A percentile compares a stretch with the other conserved stretches of the same genome.
Conservation (phyloP, 768 basidiomycete genomes). For the Boletus pseudo-olivaceus region DNA sequence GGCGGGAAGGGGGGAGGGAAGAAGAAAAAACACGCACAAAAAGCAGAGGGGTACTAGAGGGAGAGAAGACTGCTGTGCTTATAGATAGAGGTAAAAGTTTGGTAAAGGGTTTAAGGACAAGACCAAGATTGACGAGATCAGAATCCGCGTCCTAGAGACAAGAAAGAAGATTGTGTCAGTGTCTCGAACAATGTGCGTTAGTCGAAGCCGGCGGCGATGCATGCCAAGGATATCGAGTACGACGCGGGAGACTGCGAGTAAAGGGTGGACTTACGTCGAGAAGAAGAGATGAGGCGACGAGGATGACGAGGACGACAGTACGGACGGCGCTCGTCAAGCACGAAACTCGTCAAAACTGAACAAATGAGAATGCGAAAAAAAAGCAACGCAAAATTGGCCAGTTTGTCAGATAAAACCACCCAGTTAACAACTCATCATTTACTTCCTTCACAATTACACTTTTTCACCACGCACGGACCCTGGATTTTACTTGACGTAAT, state of each 20-base stretch:
- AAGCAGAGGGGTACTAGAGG: conserved; percentile 28
- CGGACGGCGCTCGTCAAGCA: conserved; percentile 15
- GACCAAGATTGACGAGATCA: conserved; percentile 34
- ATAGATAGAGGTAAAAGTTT: conserved; percentile 37
- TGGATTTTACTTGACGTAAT: conserved; percentile 9
- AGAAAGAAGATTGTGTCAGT: conserved; percentile 5
- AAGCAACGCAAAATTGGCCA: conserved; percentile 10
- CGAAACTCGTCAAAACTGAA: conserved; percentile 19
- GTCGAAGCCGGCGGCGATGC: neutral
- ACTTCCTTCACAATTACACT: conserved; percentile 13
- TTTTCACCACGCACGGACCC: conserved; percentile 33
- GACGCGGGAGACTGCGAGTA: neutral
- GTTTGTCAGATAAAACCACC: conserved; percentile 14
- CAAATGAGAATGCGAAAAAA: conserved; percentile 20
- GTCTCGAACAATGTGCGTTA: neutral
- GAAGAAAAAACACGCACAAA: conserved; percentile 40
- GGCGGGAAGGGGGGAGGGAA: conserved; percentile 17
- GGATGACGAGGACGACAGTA: conserved; percentile 11
- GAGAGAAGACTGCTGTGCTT: conserved; percentile 36
- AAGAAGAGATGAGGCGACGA: conserved; percentile 13
- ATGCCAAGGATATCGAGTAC: neutral
- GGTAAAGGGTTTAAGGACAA: conserved; percentile 33
- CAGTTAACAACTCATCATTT: conserved; percentile 5
- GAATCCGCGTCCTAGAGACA: conserved; percentile 22
- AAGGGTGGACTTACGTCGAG: conserved; percentile 24